Evolutionary conservation across 2,329 filamentous ascomycete species (phyloP), one percentile per base, ranked within the genome.

Genomic region (Rhytidhysteron rufulum): DNA sequence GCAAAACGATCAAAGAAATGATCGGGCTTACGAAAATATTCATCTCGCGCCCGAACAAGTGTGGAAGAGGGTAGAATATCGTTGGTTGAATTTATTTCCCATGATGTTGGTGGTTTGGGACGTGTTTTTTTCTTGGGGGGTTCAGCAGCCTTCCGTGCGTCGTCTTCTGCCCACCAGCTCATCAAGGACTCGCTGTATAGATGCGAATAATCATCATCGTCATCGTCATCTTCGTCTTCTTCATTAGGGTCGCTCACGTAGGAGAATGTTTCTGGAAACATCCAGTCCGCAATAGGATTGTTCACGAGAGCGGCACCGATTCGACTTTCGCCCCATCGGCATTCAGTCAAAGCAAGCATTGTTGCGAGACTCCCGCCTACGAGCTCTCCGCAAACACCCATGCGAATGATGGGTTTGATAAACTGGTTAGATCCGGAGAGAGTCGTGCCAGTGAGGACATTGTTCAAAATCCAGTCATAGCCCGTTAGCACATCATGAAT

Each of bases 291-390:
- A 5, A 77, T 58, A 6, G 73, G 71, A 31, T 70, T 71, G 45
- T 68, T 71, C 11, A 74, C 51, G 3, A 69, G 68, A 5, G 68
- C 69, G 19, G 71, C 70, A n/a, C 53, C 55, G 21, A 76, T 63
- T 9, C 69, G 60, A 19, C 57, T 60, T 21, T 60, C 49, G 21
- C 55, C 50, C n/a, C 57, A 40, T 15, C 61, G 62, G 44, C 70
- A 74, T 53, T 77, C 73, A 8, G 73, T 75, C 54, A 77, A 47
- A 1, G 70, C 71, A 4, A 77, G 62, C 60, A 70, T 70, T 2
- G 68, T 65, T 7, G 72, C 73, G 5, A 76, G 62, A 13, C 66
- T 62, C 33, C 68, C 73, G 7, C 73, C 73, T 6, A 74, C 36
- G 5, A 74, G 62, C 49, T 75, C 67, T 18, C 73, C 73, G 45